Conservation (phyloP, 2,329 filamentous ascomycete species). For the Fusarium torreyae region DNA sequence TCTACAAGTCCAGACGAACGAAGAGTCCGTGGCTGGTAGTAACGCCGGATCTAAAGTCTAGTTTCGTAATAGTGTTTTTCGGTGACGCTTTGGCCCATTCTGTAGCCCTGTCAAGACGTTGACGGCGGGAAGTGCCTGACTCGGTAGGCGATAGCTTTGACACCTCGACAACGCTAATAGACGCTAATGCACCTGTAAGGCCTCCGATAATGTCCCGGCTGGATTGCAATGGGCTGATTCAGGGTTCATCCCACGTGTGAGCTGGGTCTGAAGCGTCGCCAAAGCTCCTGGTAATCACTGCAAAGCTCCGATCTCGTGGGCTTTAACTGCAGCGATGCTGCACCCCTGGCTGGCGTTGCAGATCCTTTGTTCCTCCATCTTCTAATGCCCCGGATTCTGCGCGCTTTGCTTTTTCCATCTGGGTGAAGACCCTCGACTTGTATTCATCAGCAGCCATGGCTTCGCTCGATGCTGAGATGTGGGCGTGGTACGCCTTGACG, state of each 20-base stretch:
- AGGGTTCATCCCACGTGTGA: constrained; percentile 14
- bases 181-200: not conserved
- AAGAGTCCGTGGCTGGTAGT: constrained; percentile 10
- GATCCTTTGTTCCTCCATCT: constrained; percentile 21
- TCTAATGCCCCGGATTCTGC: constrained; percentile 7
- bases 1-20: constrained; percentile 1
- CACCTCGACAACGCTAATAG: not conserved
- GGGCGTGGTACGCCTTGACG: constrained; percentile 60
- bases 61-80: constrained; percentile 11
- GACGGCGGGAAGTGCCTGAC: not conserved
- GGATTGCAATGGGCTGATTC: constrained; percentile 2
- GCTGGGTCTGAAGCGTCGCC: constrained; percentile 3
- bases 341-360: constrained; percentile 29
- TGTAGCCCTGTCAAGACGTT: not conserved
- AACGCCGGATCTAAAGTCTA: constrained; percentile 1
- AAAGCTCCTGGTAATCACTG: not conserved
- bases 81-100: not conserved
- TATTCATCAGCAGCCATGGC: constrained; percentile 33
- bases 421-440: constrained; percentile 9
- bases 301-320: not conserved
- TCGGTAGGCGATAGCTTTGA: not conserved
- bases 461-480: constrained; percentile 55
- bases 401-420: constrained; percentile 7
- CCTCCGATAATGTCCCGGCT: not conserved
- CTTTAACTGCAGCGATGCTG: constrained; percentile 7